These are phyloP conservation scores for Pseudogymnoascus sp. DNA, from an alignment of 2,329 filamentous ascomycete species.

Conservation along the genomic window DNA sequence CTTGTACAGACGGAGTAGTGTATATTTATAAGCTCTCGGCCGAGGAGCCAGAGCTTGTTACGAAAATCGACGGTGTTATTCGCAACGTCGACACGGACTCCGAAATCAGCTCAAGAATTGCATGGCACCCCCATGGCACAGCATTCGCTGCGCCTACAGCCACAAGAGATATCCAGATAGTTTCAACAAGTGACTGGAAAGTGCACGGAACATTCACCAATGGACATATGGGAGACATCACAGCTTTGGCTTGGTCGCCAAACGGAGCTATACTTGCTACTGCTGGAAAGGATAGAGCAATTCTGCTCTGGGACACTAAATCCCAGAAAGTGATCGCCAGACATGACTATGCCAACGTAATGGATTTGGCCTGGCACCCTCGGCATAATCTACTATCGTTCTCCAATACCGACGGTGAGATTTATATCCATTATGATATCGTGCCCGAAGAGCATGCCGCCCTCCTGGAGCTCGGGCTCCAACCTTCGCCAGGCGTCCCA, in stretches of 20 bases:
- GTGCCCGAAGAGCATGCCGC: constrained; percentile 50
- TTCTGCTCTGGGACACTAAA: constrained; percentile 82
- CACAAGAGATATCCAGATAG: constrained; percentile 73
- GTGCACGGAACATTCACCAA: constrained; percentile 71
- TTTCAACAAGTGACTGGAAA: constrained; percentile 86
- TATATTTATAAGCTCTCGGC: constrained; percentile 81
- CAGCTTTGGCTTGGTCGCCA: constrained; percentile 83
- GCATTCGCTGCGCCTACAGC: constrained; percentile 82
- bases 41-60: constrained; percentile 72
- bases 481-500: constrained; percentile 60
- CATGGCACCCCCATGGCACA: constrained; percentile 91
- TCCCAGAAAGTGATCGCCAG: constrained; percentile 74
- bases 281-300: constrained; percentile 58
- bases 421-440: constrained; percentile 79
- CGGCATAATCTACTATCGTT: constrained; percentile 83
- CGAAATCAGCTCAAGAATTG: constrained; percentile 64
- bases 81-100: constrained; percentile 68
- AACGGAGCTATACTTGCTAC: constrained; percentile 82
- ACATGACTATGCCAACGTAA: constrained; percentile 73
- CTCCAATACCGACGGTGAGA: constrained; percentile 83
- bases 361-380: constrained; percentile 86
- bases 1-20: constrained; percentile 79
- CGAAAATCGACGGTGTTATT: constrained; percentile 80
- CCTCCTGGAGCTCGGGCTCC: constrained; percentile 50
- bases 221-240: constrained; percentile 78